Evolutionary conservation across 2,329 filamentous ascomycete genomes (phyloP), one percentile per base, ranked within the genome.

Genomic region (Diaporthe capsici): DNA sequence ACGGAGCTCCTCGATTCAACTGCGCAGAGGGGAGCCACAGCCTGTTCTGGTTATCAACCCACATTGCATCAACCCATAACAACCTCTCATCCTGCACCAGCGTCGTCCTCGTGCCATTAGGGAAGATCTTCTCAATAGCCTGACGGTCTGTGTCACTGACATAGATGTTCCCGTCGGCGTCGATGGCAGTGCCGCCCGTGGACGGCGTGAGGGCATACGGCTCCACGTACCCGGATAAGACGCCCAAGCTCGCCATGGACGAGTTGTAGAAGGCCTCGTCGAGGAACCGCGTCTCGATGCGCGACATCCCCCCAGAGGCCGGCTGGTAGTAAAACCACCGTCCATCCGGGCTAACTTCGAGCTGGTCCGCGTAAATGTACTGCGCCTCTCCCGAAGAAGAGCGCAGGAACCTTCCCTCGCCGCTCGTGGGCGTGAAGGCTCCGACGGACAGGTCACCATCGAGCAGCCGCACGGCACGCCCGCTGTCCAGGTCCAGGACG

Each of bases 1-100:
- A 76, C 28, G 75, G 65, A 25, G 20, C 67, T 17, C 72, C 73
- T 8, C 72, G 51, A 44, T 75, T 75, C 60, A 75, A n/a, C 60
- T 72, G 72, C 28, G 72, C 73, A 31, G 73, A 47, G 20, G 75
- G 75, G 60, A 76, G 71, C 75, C 75, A 76, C 49, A 76, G 37
- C 72, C 37, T 70, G 51, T 72, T 65, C 39, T 51, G 22, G 15
- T 25, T 51, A 51, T 72, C 73, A 5, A 76, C 53, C 75, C 75
- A 76, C 75, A 76, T 76, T 17, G 75, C 72, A 31, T 76, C 75
- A 4, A 76, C 67, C 72, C 72, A 76, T 20, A 76, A 39, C 65
- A 76, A 34, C 44, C 75, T 74, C n/a, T 76, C 75, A 31, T 76
- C 75, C 49, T 44, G 65, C 10, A 76, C 39, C 20, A 75, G 20